These are phyloP conservation scores for Coemansia sp. DNA, from an alignment of 192 early-diverging fungal species.

Conservation along the genomic window DNA sequence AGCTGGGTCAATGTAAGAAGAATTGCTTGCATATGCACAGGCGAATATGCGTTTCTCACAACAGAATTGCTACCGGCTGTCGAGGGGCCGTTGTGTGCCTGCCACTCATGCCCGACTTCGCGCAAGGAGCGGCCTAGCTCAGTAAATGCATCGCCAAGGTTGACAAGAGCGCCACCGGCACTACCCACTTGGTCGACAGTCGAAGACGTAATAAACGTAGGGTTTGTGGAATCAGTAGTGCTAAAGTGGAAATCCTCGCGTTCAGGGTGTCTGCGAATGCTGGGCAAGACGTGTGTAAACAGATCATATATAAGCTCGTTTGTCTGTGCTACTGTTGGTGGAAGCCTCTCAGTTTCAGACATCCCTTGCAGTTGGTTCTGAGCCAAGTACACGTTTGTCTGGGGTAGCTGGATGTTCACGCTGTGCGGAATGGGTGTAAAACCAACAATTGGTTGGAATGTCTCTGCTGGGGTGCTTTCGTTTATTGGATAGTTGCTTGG, in stretches of 20 bases:
- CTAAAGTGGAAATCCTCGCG: conserved; percentile 17
- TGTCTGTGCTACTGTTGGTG: conserved; percentile 27
- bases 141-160: conserved; percentile 40
- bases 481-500: conserved; percentile 8
- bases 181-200: conserved; percentile 16
- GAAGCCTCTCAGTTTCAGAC: not conserved
- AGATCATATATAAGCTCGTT: conserved; percentile 44
- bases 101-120: conserved; percentile 35
- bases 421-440: conserved; percentile 6
- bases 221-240: not conserved
- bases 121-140: conserved; percentile 41
- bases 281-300: conserved; percentile 23
- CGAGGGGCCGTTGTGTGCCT: not conserved
- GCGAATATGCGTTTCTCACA: not conserved
- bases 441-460: conserved; percentile 28
- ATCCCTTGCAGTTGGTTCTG: not conserved
- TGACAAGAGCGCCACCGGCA: conserved; percentile 19
- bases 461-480: conserved; percentile 4
- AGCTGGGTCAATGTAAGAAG: conserved; percentile 21
- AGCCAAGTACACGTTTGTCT: not conserved
- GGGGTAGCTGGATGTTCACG: not conserved
- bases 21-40: conserved; percentile 16
- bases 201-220: conserved; percentile 20
- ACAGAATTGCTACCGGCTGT: not conserved
- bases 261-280: conserved; percentile 36